Percentiles rank a stretch among this genome's conserved stretches.
Conservation (phyloP, 495 filamentous ascomycete species). For the Tirmania nivea region DNA sequence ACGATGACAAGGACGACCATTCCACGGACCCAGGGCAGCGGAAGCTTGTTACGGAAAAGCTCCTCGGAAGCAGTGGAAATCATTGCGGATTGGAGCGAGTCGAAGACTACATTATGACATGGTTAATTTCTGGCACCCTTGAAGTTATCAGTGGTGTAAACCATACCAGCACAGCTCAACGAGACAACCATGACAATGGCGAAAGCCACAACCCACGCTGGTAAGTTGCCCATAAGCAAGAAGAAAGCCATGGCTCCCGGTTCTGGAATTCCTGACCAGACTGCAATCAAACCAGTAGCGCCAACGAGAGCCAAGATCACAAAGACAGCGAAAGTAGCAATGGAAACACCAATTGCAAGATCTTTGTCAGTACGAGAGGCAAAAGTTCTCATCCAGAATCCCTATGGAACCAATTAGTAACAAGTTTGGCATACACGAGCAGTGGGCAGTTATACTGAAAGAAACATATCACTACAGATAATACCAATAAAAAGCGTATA, state of each 20-base stretch:
- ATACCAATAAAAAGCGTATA: slow-evolving; percentile 58
- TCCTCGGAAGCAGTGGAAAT: slow-evolving; percentile 54
- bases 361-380: slow-evolving; percentile 55
- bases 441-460: slow-evolving; percentile 25
- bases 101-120: slow-evolving; percentile 26
- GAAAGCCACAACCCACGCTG: slow-evolving; percentile 52
- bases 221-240: slow-evolving; percentile 43
- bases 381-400: slow-evolving; percentile 66
- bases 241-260: slow-evolving; percentile 46
- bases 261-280: slow-evolving; percentile 43
- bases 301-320: slow-evolving; percentile 46
- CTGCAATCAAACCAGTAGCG: slow-evolving; percentile 44
- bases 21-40: slow-evolving; percentile 43
- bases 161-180: slow-evolving; percentile 39
- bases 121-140: not conserved
- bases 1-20: slow-evolving; percentile 45
- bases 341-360: slow-evolving; percentile 43
- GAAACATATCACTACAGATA: slow-evolving; percentile 57
- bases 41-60: slow-evolving; percentile 52
- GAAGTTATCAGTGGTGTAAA: not conserved
- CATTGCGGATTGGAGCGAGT: slow-evolving; percentile 55
- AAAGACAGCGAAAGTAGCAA: slow-evolving; percentile 38
- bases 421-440: no score
- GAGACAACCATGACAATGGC: slow-evolving; percentile 55
- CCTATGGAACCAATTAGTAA: not conserved